These are phyloP conservation scores for Yamadazyma olivae DNA, from an alignment of 805 yeast genomes.

Conservation along the genomic window DNA sequence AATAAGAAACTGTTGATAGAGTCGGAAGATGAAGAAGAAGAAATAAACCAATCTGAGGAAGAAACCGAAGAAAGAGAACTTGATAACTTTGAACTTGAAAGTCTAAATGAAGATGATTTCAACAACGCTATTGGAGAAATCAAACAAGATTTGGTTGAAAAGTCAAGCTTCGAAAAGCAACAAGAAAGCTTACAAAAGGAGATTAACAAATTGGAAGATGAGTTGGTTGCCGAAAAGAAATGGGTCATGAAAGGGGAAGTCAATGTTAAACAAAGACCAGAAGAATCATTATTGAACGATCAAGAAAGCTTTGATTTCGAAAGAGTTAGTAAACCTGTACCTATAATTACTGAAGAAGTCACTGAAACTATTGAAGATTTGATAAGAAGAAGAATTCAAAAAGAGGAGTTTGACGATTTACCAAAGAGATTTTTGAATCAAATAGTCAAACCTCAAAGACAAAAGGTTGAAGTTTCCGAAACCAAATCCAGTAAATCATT, in stretches of 20 bases:
- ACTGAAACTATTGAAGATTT: slow-evolving; percentile 87
- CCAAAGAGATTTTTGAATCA: slow-evolving; percentile 70
- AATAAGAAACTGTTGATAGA: slow-evolving; percentile 13
- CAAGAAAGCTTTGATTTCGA: slow-evolving; percentile 75
- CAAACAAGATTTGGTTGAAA: slow-evolving; percentile 55
- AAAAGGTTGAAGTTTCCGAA: slow-evolving; percentile 70
- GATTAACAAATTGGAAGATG: slow-evolving; percentile 76
- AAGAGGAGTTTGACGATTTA: slow-evolving; percentile 78
- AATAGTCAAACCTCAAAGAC: slow-evolving; percentile 46
- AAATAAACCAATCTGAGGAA: slow-evolving; percentile 18
- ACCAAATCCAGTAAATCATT: slow-evolving; percentile 81
- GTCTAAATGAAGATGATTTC: slow-evolving; percentile 57
- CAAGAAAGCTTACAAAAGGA: slow-evolving; percentile 74
- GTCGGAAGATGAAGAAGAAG: slow-evolving; percentile 6
- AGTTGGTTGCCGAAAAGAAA: slow-evolving; percentile 83
- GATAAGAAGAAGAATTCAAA: slow-evolving; percentile 76
- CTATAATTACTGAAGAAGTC: slow-evolving; percentile 85
- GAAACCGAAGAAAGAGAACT: slow-evolving; percentile 4
- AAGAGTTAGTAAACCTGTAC: slow-evolving; percentile 92
- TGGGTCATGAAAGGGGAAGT: slow-evolving; percentile 97
- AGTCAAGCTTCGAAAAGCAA: slow-evolving; percentile 81
- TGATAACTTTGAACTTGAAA: slow-evolving; percentile 22
- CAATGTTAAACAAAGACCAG: slow-evolving; percentile 73
- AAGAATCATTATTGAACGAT: slow-evolving; percentile 78
- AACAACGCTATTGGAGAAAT: slow-evolving; percentile 60